A percentile compares a stretch with the other conserved stretches of the same genome.
Evolutionary conservation across 2,329 filamentous ascomycete species (phyloP).

Genomic region (Calonectria multiphialidica): DNA sequence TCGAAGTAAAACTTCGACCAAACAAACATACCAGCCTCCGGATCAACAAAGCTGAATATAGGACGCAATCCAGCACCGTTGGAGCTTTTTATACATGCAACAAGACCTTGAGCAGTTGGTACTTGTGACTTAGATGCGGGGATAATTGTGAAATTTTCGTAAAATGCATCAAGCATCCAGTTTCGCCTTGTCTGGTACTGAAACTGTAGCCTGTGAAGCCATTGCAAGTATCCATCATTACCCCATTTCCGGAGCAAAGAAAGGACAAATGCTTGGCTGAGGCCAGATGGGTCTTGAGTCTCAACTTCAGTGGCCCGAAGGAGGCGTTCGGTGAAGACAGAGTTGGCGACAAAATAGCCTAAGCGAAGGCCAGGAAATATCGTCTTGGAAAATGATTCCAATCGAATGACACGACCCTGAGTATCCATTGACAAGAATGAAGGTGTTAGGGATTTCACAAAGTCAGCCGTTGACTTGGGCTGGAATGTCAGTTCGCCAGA

Average conservation of each 20-base stretch:
- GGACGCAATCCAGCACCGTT: conserved; percentile 21
- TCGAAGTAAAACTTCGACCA: conserved; percentile 47
- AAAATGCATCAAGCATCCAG: conserved; percentile 70
- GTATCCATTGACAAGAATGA: conserved; percentile 41
- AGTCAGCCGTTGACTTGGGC: conserved; percentile 18
- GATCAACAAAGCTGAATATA: conserved; percentile 46
- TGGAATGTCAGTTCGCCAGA: neutral
- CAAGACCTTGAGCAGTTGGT: conserved; percentile 30
- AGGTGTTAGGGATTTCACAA: conserved; percentile 32
- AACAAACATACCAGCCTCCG: conserved; percentile 48
- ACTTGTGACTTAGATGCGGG: conserved; percentile 32
- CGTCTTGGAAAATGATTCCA: conserved; percentile 41
- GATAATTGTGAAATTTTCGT: conserved; percentile 31
- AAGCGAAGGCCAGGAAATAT: conserved; percentile 24
- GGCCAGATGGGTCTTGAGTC: conserved; percentile 76
- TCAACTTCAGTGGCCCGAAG: conserved; percentile 57
- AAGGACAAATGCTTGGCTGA: conserved; percentile 63
- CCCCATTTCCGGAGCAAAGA: conserved; percentile 72
- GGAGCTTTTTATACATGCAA: conserved; percentile 31
- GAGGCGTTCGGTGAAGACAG: conserved; percentile 45
- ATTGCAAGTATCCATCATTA: conserved; percentile 79
- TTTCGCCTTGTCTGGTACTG: conserved; percentile 77
- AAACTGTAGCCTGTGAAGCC: conserved; percentile 77
- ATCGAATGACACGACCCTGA: conserved; percentile 42
- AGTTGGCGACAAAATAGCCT: conserved; percentile 60